Evolutionary conservation across 202 grass and related monocot genomes (phyloP).

Genomic region (Schoenoplectus triqueter): DNA sequence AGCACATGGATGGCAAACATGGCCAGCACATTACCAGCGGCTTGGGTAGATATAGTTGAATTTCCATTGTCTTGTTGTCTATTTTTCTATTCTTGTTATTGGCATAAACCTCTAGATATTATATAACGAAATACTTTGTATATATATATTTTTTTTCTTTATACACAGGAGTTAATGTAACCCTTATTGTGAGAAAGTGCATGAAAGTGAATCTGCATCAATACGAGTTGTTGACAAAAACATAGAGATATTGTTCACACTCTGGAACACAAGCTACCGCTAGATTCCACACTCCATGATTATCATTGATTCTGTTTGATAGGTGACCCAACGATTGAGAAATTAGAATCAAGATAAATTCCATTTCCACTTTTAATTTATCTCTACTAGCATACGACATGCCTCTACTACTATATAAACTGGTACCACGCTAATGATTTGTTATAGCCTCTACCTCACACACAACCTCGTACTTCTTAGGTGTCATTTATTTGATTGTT

Average conservation of each 20-base stretch:
- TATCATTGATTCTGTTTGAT: slow-evolving; percentile 35
- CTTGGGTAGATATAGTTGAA: slow-evolving; percentile 6
- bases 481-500: slow-evolving; percentile 22
- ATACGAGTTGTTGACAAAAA: slow-evolving; percentile 46
- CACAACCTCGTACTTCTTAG: slow-evolving; percentile 16
- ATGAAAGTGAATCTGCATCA: slow-evolving; percentile 49
- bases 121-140: not conserved
- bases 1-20: not conserved
- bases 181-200: slow-evolving; percentile 13
- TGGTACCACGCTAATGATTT: slow-evolving; percentile 36
- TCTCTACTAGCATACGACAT: slow-evolving; percentile 31
- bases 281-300: slow-evolving; percentile 35
- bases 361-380: slow-evolving; percentile 43
- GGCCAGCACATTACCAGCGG: not conserved
- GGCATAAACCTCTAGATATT: slow-evolving; percentile 27
- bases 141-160: not conserved
- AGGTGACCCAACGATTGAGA: slow-evolving; percentile 28
- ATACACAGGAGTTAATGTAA: slow-evolving; percentile 13
- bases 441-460: slow-evolving; percentile 39
- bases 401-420: slow-evolving; percentile 68
- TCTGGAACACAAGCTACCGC: slow-evolving; percentile 52
- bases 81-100: not conserved
- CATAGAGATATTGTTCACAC: slow-evolving; percentile 57
- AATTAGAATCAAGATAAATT: slow-evolving; percentile 57
- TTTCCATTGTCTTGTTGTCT: not conserved